phyloP scores from a whole-genome alignment of 2,329 filamentous ascomycete genomes.

The Colletotrichum simmondsii region DNA sequence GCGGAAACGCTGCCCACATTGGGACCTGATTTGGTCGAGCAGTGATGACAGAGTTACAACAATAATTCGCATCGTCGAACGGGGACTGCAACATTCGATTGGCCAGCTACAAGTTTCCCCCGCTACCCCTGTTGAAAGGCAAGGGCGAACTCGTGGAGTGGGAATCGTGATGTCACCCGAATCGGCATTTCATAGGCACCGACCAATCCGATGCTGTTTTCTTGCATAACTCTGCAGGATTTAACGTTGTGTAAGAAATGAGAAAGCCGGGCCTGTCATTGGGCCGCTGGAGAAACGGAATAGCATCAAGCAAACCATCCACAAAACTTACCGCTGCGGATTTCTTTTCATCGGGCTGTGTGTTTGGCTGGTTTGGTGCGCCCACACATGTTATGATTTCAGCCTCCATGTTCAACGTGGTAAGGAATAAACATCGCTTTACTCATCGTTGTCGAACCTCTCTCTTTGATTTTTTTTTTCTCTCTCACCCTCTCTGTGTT shows the following conservation, averaged over 20 bases:
- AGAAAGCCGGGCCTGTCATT: background rate
- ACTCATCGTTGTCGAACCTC: background rate
- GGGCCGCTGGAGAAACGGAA: background rate
- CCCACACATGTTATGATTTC: background rate
- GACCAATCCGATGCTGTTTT: constrained; percentile 11
- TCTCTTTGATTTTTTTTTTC: background rate
- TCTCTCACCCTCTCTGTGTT: background rate
- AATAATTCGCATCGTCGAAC: background rate
- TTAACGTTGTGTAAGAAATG: constrained; percentile 11
- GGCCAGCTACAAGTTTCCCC: background rate
- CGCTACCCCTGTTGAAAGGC: background rate
- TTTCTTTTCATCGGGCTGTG: constrained; percentile 24
- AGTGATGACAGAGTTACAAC: constrained; percentile 7
- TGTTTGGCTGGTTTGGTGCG: background rate
- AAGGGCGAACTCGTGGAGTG: background rate
- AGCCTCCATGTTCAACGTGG: background rate
- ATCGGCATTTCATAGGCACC: background rate
- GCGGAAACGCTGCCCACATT: background rate
- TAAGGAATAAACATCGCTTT: background rate
- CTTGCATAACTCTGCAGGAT: constrained; percentile 12
- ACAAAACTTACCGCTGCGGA: background rate
- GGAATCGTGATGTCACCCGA: constrained; percentile 30
- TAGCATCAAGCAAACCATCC: background rate
- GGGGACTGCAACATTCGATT: constrained; percentile 1
- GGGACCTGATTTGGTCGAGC: background rate